phyloP scores from a whole-genome alignment of 768 basidiomycete species.

The Serendipita vermifera region DNA sequence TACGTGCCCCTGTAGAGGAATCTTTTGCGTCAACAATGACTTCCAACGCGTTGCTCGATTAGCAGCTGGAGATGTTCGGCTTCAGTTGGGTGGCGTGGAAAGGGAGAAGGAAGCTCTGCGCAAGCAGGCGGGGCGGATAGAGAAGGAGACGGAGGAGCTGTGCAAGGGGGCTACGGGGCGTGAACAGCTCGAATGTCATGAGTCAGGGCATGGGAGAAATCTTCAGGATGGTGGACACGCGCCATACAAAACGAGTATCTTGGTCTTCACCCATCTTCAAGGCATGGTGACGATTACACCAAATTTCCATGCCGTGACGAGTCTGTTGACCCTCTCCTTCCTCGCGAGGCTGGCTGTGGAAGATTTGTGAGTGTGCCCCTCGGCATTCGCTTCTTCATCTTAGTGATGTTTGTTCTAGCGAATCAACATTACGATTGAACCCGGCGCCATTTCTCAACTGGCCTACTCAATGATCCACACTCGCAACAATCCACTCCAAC shows the following conservation, averaged over 20 bases:
- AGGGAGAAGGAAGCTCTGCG: slow-evolving; percentile 64
- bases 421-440: slow-evolving; percentile 85
- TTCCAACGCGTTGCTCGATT: too few relatives aligned
- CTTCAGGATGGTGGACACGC: slow-evolving; percentile 48
- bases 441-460: slow-evolving; percentile 85
- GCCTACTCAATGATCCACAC: slow-evolving; percentile 76
- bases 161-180: too few relatives aligned
- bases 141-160: slow-evolving; percentile 39
- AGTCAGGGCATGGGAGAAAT: slow-evolving; percentile 21
- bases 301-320: slow-evolving; percentile 52
- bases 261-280: slow-evolving; percentile 67
- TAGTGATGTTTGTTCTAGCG: slow-evolving; percentile 33
- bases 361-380: slow-evolving; percentile 55
- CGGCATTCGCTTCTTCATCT: slow-evolving; percentile 12
- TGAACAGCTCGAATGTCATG: slow-evolving; percentile 1
- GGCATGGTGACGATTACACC: slow-evolving; percentile 47
- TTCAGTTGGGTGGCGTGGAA: slow-evolving; percentile 66
- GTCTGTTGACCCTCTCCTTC: slow-evolving; percentile 67
- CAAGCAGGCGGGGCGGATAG: slow-evolving; percentile 50
- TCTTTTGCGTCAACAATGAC: too few relatives aligned
- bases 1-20: too few relatives aligned
- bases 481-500: slow-evolving; percentile 71
- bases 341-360: slow-evolving; percentile 60
- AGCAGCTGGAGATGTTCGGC: slow-evolving; percentile 49
- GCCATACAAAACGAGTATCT: slow-evolving; percentile 68